Evolutionary conservation across 768 basidiomycete genomes (phyloP).

Genomic region (Auricularia sp.): DNA sequence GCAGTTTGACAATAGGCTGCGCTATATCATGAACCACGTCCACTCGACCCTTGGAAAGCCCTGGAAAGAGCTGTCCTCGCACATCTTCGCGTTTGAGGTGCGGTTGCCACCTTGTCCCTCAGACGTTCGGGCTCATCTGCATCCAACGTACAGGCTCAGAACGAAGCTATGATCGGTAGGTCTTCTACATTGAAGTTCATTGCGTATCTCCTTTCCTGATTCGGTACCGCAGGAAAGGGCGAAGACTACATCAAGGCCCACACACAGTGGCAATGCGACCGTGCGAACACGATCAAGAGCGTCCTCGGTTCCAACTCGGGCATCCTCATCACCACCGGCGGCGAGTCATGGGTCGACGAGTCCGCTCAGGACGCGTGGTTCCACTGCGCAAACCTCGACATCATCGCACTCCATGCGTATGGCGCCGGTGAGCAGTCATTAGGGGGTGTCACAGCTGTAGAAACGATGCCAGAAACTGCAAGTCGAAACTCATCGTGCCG

Average conservation of each 20-base stretch:
- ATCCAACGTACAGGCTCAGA: constrained; percentile 18
- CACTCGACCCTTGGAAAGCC: constrained; percentile 26
- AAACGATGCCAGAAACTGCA: no score
- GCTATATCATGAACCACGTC: constrained; percentile 29
- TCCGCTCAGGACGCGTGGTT: constrained; percentile 19
- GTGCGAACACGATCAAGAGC: constrained; percentile 18
- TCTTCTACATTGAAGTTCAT: constrained; percentile 5
- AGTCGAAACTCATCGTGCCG: no score
- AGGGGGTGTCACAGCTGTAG: constrained; percentile 13
- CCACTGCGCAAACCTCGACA: constrained; percentile 22
- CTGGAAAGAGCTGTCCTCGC: constrained; percentile 28
- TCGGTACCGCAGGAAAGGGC: constrained; percentile 11
- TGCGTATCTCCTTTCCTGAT: background rate
- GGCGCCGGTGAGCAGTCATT: constrained; percentile 21
- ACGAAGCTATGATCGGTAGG: constrained; percentile 26
- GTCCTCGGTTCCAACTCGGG: constrained; percentile 17
- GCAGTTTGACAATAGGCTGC: constrained; percentile 29
- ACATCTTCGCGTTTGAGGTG: constrained; percentile 29
- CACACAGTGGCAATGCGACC: constrained; percentile 19
- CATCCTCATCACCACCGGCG: constrained; percentile 22
- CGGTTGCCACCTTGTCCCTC: background rate
- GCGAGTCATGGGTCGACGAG: constrained; percentile 21
- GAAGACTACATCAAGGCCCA: constrained; percentile 14
- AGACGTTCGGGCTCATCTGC: background rate
- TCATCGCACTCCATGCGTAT: constrained; percentile 31